A percentile compares a stretch with the other conserved stretches of the same genome.
phyloP scores from a whole-genome alignment of 768 basidiomycete species.

The Russula compacta region DNA sequence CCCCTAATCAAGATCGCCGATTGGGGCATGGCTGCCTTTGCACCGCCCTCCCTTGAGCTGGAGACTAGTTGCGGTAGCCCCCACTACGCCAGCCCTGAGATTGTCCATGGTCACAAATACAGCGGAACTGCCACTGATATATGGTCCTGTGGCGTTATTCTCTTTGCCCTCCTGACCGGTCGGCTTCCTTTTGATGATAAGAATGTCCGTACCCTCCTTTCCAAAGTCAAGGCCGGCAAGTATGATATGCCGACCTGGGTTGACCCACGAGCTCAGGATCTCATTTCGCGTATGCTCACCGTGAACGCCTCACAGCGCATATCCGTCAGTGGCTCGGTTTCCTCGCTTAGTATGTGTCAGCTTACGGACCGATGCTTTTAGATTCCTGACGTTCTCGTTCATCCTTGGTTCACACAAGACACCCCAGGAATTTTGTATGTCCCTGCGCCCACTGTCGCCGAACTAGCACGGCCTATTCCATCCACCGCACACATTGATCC shows the following conservation, averaged over 20 bases:
- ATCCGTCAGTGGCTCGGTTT: constrained; percentile 42
- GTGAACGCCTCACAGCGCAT: constrained; percentile 76
- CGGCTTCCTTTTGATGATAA: constrained; percentile 92
- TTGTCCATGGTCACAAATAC: constrained; percentile 86
- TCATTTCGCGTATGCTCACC: constrained; percentile 80
- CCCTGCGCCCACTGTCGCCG: constrained; percentile 31
- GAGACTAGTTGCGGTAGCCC: constrained; percentile 96
- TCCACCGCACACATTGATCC: constrained; percentile 64
- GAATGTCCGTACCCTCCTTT: constrained; percentile 63
- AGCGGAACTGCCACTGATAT: constrained; percentile 87
- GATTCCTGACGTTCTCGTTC: constrained; percentile 79
- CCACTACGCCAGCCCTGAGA: constrained; percentile 95
- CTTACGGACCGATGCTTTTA: constrained; percentile 26
- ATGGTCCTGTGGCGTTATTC: constrained; percentile 94
- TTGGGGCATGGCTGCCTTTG: constrained; percentile 98
- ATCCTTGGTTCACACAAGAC: constrained; percentile 69
- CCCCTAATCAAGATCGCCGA: constrained; percentile 93
- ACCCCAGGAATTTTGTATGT: constrained; percentile 42
- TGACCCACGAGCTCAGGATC: constrained; percentile 75
- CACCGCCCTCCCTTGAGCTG: constrained; percentile 72
- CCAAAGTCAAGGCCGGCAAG: constrained; percentile 80
- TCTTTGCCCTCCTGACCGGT: constrained; percentile 84
- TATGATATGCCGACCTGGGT: constrained; percentile 78
- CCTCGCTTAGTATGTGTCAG: not conserved
- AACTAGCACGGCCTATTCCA: constrained; percentile 59